Conservation (phyloP, 169 alveolate species). For the Eimeria acervulina region DNA sequence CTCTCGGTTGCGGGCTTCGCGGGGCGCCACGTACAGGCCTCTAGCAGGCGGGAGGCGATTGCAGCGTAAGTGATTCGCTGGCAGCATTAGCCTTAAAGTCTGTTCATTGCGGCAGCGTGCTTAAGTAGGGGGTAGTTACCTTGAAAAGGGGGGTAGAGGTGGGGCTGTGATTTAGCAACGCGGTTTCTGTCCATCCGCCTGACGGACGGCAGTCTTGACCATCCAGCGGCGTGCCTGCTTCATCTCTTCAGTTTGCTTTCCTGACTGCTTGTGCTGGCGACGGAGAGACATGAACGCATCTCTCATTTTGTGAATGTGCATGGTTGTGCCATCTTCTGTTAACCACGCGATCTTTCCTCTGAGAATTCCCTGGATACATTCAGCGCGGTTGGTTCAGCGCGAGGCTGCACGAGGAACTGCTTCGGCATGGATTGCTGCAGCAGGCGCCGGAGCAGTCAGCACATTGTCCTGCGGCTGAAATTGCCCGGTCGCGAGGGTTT, state of each 20-base stretch:
- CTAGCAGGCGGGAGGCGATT: slow-evolving; percentile 43
- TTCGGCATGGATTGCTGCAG: background rate
- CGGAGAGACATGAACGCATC: background rate
- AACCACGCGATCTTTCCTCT: no score
- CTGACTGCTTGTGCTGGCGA: background rate
- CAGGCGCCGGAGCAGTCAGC: background rate
- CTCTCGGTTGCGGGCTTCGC: slow-evolving; percentile 28
- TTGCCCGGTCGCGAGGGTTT: background rate
- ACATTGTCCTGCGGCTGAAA: background rate
- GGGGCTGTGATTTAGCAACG: background rate
- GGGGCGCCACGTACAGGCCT: slow-evolving; percentile 34
- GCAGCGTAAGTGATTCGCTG: background rate
- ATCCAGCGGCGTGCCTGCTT: background rate
- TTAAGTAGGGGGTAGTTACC: background rate
- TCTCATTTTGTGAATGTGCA: no score
- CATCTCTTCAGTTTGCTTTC: background rate
- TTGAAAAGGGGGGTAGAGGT: background rate
- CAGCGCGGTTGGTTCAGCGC: background rate
- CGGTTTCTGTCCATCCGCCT: background rate
- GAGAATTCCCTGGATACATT: no score
- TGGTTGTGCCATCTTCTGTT: no score
- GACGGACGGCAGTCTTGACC: background rate
- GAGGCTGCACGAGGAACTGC: background rate
- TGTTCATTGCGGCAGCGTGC: background rate
- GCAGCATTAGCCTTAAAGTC: background rate